A percentile compares a stretch with the other conserved stretches of the same genome.
Evolutionary conservation across 2,329 filamentous ascomycete genomes (phyloP).

Genomic region (Hypoxylon sp.): DNA sequence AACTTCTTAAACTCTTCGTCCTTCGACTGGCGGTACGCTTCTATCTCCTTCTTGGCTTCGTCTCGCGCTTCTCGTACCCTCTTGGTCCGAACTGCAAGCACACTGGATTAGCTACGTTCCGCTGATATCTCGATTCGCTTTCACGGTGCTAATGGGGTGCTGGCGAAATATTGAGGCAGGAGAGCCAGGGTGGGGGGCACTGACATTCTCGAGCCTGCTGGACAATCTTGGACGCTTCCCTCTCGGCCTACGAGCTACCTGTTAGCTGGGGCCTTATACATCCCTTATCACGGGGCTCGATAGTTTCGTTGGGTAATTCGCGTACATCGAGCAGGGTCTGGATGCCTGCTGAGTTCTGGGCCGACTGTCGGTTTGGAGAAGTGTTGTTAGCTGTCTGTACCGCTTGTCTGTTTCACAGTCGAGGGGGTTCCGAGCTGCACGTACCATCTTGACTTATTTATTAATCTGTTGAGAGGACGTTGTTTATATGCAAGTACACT

Average conservation of each 20-base stretch:
- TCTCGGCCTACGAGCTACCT: constrained; percentile 75
- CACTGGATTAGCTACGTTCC: constrained; percentile 15
- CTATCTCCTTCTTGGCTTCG: constrained; percentile 97
- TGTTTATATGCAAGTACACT: constrained; percentile 3
- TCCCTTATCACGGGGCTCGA: background rate
- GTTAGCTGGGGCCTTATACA: constrained; percentile 15
- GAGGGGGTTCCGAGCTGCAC: background rate
- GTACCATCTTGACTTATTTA: constrained; percentile 26
- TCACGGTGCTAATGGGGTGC: constrained; percentile 2
- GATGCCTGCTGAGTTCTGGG: constrained; percentile 97
- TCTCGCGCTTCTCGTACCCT: constrained; percentile 94
- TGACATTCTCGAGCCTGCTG: constrained; percentile 96
- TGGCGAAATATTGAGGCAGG: too few species aligned
- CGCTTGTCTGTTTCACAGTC: background rate
- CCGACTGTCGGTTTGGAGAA: constrained; percentile 68
- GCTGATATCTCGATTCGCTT: background rate
- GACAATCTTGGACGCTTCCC: constrained; percentile 98
- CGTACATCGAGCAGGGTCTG: constrained; percentile 98
- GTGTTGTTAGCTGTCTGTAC: constrained; percentile 36
- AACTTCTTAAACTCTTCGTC: constrained; percentile 96
- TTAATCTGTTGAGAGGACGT: background rate
- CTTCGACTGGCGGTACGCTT: constrained; percentile 87
- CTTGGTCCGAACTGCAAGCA: constrained; percentile 78
- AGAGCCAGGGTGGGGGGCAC: constrained; percentile 39
- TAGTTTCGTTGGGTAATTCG: constrained; percentile 25